Percentiles rank a stretch among this genome's conserved stretches.
These are phyloP conservation scores for Capsicum baccatum DNA, from an alignment of 257 asterid genomes.

Conservation along the genomic window DNA sequence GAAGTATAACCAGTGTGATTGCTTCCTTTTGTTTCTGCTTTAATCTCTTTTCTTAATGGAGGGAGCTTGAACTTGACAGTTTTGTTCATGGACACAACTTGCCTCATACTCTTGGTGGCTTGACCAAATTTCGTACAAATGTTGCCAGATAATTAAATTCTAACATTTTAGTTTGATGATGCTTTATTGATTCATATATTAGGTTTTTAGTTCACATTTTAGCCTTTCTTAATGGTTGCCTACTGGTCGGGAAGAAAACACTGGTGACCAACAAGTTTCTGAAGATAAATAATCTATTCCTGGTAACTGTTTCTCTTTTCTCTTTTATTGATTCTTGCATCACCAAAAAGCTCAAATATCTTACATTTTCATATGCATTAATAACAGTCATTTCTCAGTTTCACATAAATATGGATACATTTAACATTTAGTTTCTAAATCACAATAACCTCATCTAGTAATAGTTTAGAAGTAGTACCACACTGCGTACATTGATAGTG, in stretches of 20 bases:
- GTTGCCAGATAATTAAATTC: background rate
- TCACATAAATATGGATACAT: background rate
- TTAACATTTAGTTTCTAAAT: background rate
- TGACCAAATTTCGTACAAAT: background rate
- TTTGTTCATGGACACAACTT: background rate
- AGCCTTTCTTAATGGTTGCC: conserved; percentile 33
- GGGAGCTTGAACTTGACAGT: conserved; percentile 2
- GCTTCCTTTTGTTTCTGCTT: background rate
- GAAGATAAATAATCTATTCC: conserved; percentile 77
- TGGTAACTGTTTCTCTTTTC: conserved; percentile 52
- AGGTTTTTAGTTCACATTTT: background rate
- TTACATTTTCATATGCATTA: conserved; percentile 19
- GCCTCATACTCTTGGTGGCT: background rate
- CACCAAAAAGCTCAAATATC: background rate
- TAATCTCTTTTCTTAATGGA: background rate
- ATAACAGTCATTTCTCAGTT: background rate
- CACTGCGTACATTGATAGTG: background rate
- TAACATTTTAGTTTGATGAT: background rate
- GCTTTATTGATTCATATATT: conserved; percentile 5
- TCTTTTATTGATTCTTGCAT: background rate
- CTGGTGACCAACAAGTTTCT: conserved; percentile 86
- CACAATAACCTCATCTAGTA: background rate
- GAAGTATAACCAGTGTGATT: background rate
- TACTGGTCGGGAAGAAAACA: conserved; percentile 78
- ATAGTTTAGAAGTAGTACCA: background rate